Evolutionary conservation across 371 early-diverging fungal genomes (phyloP).

Genomic region (Chytridium lagenaria): DNA sequence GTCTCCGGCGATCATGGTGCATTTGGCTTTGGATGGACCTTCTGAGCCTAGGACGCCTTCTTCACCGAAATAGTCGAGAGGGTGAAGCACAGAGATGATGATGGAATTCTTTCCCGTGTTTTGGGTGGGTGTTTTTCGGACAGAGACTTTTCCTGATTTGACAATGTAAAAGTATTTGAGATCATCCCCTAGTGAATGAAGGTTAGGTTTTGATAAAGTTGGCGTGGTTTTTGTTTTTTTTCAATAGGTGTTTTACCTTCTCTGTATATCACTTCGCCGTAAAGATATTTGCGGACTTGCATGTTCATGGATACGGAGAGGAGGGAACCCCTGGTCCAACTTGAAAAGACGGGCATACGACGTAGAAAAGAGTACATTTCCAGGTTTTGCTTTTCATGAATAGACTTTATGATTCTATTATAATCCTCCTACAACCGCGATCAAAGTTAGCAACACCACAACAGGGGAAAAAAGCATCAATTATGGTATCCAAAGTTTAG

Average conservation of each 20-base stretch:
- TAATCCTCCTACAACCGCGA: constrained; percentile 28
- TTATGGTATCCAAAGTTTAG: too few species aligned
- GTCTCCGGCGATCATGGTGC: constrained; percentile 29
- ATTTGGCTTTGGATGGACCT: not conserved
- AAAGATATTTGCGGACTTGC: not conserved
- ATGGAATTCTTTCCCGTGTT: not conserved
- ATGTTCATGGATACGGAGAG: constrained; percentile 7
- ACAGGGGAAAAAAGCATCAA: too few species aligned
- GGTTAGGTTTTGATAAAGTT: not conserved
- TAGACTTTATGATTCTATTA: constrained; percentile 39
- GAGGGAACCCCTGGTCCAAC: constrained; percentile 28
- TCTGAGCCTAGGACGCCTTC: constrained; percentile 31
- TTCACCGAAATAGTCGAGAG: constrained; percentile 36
- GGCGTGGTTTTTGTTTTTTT: not conserved
- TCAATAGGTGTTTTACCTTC: too few species aligned
- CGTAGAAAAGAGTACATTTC: constrained; percentile 42
- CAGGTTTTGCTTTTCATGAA: constrained; percentile 45
- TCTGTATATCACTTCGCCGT: constrained; percentile 19
- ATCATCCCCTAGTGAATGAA: constrained; percentile 14
- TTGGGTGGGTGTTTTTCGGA: not conserved
- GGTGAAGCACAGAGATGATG: constrained; percentile 24
- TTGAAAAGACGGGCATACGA: constrained; percentile 40
- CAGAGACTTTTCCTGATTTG: constrained; percentile 21
- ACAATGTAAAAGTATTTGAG: constrained; percentile 18
- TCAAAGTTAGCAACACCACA: not conserved